Evolutionary conservation across 108 stramenopile species (phyloP).

Genomic region (Fistulifera pelliculosa): DNA sequence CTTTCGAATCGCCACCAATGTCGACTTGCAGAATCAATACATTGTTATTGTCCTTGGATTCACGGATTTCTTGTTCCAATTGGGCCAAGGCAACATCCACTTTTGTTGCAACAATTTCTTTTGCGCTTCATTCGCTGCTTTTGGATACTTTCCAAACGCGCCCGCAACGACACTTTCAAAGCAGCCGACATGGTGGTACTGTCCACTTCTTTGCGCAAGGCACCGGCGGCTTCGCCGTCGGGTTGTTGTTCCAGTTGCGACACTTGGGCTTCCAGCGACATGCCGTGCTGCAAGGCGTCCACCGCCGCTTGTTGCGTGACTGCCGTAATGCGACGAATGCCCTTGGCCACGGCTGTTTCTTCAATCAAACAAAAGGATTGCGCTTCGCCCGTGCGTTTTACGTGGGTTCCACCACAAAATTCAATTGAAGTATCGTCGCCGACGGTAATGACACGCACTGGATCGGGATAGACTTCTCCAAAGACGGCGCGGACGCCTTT

Average conservation of each 20-base stretch:
- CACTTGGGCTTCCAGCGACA: slow-evolving; percentile 40
- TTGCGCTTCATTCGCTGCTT: slow-evolving; percentile 73
- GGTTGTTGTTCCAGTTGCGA: slow-evolving; percentile 38
- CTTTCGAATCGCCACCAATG: slow-evolving; percentile 89
- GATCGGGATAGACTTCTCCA: slow-evolving; percentile 99
- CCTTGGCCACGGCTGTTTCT: slow-evolving; percentile 97
- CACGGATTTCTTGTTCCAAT: slow-evolving; percentile 38
- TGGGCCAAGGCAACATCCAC: slow-evolving; percentile 46
- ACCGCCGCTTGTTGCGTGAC: slow-evolving; percentile 83
- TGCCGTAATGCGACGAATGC: slow-evolving; percentile 93
- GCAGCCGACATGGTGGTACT: slow-evolving; percentile 64
- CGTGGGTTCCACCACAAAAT: slow-evolving; percentile 99
- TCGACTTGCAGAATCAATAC: slow-evolving; percentile 71
- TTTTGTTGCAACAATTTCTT: slow-evolving; percentile 67
- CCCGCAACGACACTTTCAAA: slow-evolving; percentile 71
- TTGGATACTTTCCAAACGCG: slow-evolving; percentile 74
- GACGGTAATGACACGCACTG: slow-evolving; percentile 89
- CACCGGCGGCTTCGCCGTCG: slow-evolving; percentile 68
- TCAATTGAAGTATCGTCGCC: slow-evolving; percentile 90
- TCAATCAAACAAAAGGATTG: slow-evolving; percentile 87
- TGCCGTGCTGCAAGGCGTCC: slow-evolving; percentile 63
- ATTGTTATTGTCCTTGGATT: slow-evolving; percentile 18
- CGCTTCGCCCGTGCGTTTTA: slow-evolving; percentile 92
- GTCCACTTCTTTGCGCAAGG: slow-evolving; percentile 74
- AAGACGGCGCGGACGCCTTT: slow-evolving; percentile 93